These are phyloP conservation scores for Corymbia calophylla DNA, from an alignment of 441 rosid species.

Conservation along the genomic window DNA sequence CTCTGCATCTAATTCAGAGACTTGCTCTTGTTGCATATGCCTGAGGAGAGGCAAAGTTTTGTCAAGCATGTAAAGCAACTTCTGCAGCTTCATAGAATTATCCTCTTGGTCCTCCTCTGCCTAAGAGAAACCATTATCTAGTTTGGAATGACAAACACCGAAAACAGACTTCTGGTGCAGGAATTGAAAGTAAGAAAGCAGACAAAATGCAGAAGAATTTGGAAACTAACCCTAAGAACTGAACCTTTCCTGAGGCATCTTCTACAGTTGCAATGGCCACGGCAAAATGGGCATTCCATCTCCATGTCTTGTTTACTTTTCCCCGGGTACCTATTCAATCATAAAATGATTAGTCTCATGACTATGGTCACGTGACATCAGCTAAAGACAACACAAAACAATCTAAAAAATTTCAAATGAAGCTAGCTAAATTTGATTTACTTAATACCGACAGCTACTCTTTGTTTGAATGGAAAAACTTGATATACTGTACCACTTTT, in stretches of 20 bases:
- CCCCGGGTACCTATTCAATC: not conserved
- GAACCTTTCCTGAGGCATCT: not conserved
- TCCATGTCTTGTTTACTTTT: not conserved
- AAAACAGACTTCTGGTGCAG: not conserved
- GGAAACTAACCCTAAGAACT: not conserved
- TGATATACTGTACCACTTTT: slow-evolving; percentile 25
- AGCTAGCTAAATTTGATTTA: not conserved
- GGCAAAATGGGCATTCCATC: not conserved
- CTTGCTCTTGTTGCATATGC: slow-evolving; percentile 41
- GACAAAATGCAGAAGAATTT: not conserved
- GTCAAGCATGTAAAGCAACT: slow-evolving; percentile 30
- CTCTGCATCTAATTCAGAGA: slow-evolving; percentile 32
- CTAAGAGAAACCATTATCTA: not conserved
- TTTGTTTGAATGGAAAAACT: not conserved
- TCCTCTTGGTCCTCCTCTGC: slow-evolving; percentile 25
- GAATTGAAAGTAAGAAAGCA: not conserved
- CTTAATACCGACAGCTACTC: not conserved
- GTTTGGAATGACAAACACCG: not conserved
- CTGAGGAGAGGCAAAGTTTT: slow-evolving; percentile 38
- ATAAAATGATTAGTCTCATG: not conserved
- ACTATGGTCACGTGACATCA: not conserved
- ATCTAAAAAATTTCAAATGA: not conserved
- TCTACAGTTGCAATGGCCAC: not conserved
- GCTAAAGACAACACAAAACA: not conserved
- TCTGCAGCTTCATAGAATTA: slow-evolving; percentile 19